phyloP scores from a whole-genome alignment of 2,329 filamentous ascomycete genomes.

The Talaromyces sp. region DNA sequence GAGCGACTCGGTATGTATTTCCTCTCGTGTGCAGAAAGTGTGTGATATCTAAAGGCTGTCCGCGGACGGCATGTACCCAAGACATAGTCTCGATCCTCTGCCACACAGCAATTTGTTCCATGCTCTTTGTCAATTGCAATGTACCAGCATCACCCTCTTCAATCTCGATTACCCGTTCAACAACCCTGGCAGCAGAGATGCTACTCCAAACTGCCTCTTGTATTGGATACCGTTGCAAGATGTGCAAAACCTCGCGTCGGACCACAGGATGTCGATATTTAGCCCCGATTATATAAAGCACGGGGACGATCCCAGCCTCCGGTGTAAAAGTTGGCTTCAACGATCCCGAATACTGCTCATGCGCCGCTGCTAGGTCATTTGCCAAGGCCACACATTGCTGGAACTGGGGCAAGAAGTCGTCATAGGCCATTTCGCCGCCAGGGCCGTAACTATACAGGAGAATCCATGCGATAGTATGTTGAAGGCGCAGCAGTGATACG shows the following conservation, averaged over 20 bases:
- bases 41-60: constrained; percentile 21
- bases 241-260: constrained; percentile 24
- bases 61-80: constrained; percentile 13
- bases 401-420: background rate
- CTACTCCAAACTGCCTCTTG: constrained; percentile 33
- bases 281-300: constrained; percentile 29
- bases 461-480: constrained; percentile 23
- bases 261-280: constrained; percentile 31
- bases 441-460: constrained; percentile 19
- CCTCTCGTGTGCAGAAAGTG: constrained; percentile 23
- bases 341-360: constrained; percentile 15
- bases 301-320: constrained; percentile 27
- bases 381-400: background rate
- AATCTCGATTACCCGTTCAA: constrained; percentile 31
- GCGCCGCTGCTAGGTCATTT: background rate
- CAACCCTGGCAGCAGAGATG: constrained; percentile 19
- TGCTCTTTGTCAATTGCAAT: constrained; percentile 13
- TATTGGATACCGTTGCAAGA: constrained; percentile 5
- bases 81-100: constrained; percentile 26
- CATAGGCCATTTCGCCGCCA: constrained; percentile 9
- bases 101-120: constrained; percentile 22
- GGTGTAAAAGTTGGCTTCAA: constrained; percentile 26
- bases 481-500: constrained; percentile 25
- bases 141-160: constrained; percentile 22
- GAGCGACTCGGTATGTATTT: background rate